A percentile compares a stretch with the other conserved stretches of the same genome.
Conservation (phyloP, 768 basidiomycete genomes). For the Termitomyces sp. region DNA sequence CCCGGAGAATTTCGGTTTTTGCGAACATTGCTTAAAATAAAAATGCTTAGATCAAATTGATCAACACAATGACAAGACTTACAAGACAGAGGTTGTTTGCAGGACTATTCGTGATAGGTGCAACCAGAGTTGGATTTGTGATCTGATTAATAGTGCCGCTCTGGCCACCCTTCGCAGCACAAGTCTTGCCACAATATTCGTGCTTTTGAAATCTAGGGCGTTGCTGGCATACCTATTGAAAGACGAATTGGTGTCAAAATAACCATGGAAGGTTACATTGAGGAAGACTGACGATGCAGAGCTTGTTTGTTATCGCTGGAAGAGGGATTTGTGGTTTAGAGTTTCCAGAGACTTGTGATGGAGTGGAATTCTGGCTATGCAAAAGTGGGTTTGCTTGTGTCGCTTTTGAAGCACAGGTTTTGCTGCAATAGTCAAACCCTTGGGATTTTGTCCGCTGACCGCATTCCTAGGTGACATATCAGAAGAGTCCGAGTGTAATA, state of each 20-base stretch:
- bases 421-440: slow-evolving; percentile 45
- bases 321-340: neutral
- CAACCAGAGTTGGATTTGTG: neutral
- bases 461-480: neutral
- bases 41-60: neutral
- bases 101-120: neutral
- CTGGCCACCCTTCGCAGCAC: slow-evolving; percentile 22
- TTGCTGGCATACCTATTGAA: neutral
- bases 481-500: neutral
- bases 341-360: neutral
- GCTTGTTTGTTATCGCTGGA: neutral
- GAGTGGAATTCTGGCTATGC: neutral
- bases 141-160: neutral
- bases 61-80: neutral
- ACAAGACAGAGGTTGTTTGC: neutral
- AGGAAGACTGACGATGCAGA: neutral
- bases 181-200: slow-evolving; percentile 46
- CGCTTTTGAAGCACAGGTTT: slow-evolving; percentile 1
- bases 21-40: neutral
- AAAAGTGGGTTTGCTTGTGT: neutral
- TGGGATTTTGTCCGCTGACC: slow-evolving; percentile 40
- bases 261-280: neutral
- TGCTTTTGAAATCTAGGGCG: neutral
- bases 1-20: neutral
- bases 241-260: neutral